These are phyloP conservation scores for Pichia nanzhaoensis DNA, from an alignment of 805 yeast species.

Conservation along the genomic window DNA sequence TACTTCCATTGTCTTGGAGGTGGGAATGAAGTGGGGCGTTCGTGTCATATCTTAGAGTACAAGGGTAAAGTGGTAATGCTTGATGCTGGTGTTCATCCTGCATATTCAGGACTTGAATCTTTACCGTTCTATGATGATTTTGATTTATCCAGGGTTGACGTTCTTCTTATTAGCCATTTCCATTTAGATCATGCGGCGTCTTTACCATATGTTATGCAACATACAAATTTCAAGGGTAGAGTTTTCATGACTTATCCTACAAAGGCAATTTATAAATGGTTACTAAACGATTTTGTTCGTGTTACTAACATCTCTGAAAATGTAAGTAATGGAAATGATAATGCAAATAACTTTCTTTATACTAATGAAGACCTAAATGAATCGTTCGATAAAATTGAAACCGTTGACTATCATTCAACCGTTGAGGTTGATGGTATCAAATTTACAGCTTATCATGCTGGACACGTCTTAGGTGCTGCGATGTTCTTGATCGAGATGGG, in stretches of 20 bases:
- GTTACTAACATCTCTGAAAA: slow-evolving; percentile 61
- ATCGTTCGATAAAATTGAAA: slow-evolving; percentile 85
- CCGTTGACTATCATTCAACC: slow-evolving; percentile 93
- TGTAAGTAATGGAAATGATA: slow-evolving; percentile 35
- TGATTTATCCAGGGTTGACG: slow-evolving; percentile 81
- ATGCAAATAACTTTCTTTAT: slow-evolving; percentile 45
- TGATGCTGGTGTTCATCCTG: slow-evolving; percentile 99
- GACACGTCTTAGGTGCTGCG: slow-evolving; percentile 99
- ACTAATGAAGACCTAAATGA: slow-evolving; percentile 85
- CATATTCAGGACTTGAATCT: slow-evolving; percentile 80
- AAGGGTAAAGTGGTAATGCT: slow-evolving; percentile 94
- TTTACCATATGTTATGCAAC: slow-evolving; percentile 95
- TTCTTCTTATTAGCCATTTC: slow-evolving; percentile 85
- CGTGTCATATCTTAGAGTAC: slow-evolving; percentile 87
- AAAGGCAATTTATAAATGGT: slow-evolving; percentile 95
- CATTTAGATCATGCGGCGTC: slow-evolving; percentile 98
- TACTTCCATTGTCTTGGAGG: slow-evolving; percentile 91
- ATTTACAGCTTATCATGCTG: slow-evolving; percentile 98
- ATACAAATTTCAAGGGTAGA: slow-evolving; percentile 88
- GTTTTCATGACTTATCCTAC: slow-evolving; percentile 99
- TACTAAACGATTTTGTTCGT: slow-evolving; percentile 86
- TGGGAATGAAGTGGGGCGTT: slow-evolving; percentile 96
- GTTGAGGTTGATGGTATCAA: slow-evolving; percentile 89
- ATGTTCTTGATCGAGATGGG: slow-evolving; percentile 96
- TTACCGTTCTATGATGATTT: slow-evolving; percentile 94